Evolutionary conservation across 2,329 filamentous ascomycete species (phyloP), one percentile per base, ranked within the genome.

Genomic region (Xylariaceae sp.): DNA sequence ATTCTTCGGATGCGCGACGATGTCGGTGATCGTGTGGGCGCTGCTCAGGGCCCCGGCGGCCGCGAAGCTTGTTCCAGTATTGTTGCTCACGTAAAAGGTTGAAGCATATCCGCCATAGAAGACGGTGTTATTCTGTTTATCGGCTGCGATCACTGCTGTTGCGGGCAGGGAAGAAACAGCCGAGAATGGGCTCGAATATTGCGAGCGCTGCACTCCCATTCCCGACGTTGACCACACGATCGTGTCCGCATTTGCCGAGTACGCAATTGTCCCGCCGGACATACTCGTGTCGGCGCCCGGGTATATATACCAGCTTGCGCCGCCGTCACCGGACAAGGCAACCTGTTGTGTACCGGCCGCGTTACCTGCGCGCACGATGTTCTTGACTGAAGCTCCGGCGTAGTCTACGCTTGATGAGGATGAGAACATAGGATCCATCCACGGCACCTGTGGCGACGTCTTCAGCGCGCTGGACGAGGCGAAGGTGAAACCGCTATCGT

Each of bases 1-100:
- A 10, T 74, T 72, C 5, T 76, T 74, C 0, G 83, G 82, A 57
- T 85, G 75, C 0, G 74, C 74, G 15, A 78, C 79, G 9, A 87
- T 74, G 32, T 77, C 75, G 37, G 82, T 82, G 53, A 86, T 70
- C 16, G 70, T 65, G 2, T 68, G 72, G 2, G 71, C 73, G n/a
- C 69, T 68, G 2, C 65, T 69, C 0, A 79, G 64, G 0, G 70
- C 61, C 0, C 71, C 67, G 1, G 69, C 69, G 7, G 69, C 64
- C 3, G 70, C 60, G 58, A 83, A 83, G 7, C 74, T 75, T 0
- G 69, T 60, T 0, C 73, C 80, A 0, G 67, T 69, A 61, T 83
- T 67, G 8, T 70, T 75, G 13, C 79, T 83, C 13, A 78, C 72
- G 59, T 81, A 83, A 60, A 83, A 77, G 3, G 61, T 68, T 0